phyloP scores from a whole-genome alignment of 768 basidiomycete genomes.

The Paxillus involutus region DNA sequence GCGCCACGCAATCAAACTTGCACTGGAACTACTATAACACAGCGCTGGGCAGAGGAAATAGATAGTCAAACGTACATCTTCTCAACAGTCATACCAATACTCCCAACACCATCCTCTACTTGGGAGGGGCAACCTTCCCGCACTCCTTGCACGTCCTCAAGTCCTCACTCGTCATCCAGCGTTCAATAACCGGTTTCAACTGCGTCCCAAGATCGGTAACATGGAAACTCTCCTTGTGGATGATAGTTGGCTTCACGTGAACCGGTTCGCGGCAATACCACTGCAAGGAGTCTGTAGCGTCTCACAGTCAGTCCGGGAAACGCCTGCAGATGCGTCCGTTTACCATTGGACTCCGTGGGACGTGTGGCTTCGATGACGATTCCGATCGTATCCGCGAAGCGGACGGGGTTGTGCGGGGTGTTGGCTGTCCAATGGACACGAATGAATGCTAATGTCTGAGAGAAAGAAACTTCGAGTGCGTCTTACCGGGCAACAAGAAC shows the following conservation, averaged over 20 bases:
- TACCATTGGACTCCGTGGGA: slow-evolving; percentile 74
- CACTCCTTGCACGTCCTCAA: slow-evolving; percentile 73
- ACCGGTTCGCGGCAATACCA: slow-evolving; percentile 82
- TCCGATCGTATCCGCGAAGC: slow-evolving; percentile 88
- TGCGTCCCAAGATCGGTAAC: slow-evolving; percentile 91
- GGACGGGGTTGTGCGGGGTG: slow-evolving; percentile 94
- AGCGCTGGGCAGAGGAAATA: not conserved
- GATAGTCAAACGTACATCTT: not conserved
- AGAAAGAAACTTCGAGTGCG: not conserved
- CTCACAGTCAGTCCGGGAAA: not conserved
- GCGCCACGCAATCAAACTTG: not conserved
- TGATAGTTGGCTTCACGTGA: slow-evolving; percentile 69
- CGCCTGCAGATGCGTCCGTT: slow-evolving; percentile 14
- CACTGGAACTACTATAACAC: not conserved
- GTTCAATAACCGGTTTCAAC: slow-evolving; percentile 86
- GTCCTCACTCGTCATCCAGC: slow-evolving; percentile 70
- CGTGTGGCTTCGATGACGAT: slow-evolving; percentile 87
- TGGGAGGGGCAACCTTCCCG: slow-evolving; percentile 59
- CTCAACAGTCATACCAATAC: too few relatives aligned
- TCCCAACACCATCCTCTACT: slow-evolving; percentile 31
- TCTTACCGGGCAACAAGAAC: slow-evolving; percentile 88
- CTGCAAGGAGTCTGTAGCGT: slow-evolving; percentile 72
- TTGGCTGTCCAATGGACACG: slow-evolving; percentile 56
- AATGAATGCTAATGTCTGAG: not conserved
- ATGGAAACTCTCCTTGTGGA: slow-evolving; percentile 84